A percentile compares a stretch with the other conserved stretches of the same genome.
Evolutionary conservation across 257 asterid species (phyloP).

Genomic region (Orobanche coerulescens): DNA sequence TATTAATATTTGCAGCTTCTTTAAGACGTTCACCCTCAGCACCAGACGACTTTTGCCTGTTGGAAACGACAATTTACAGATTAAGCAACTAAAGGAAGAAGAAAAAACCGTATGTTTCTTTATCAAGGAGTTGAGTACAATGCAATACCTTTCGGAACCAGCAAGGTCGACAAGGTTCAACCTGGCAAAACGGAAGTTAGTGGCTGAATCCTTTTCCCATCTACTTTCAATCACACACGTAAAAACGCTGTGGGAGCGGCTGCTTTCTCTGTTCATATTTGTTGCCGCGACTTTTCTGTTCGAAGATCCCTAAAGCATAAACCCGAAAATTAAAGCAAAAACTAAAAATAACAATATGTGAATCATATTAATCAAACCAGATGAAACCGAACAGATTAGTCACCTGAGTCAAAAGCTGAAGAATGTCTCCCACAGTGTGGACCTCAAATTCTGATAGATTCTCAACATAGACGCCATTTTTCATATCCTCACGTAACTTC

Average conservation of each 20-base stretch:
- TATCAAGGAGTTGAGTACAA: slow-evolving; percentile 3
- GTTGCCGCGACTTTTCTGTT: slow-evolving; percentile 93
- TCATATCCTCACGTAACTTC: slow-evolving; percentile 83
- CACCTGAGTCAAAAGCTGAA: slow-evolving; percentile 87
- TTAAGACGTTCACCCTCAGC: slow-evolving; percentile 98
- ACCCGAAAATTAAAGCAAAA: slow-evolving; percentile 17
- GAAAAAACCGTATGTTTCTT: neutral
- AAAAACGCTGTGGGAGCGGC: slow-evolving; percentile 96
- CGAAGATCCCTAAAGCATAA: slow-evolving; percentile 61
- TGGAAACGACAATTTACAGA: slow-evolving; percentile 16
- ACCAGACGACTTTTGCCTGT: slow-evolving; percentile 94
- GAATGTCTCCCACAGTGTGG: slow-evolving; percentile 78
- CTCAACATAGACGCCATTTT: slow-evolving; percentile 87
- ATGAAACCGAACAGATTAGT: neutral
- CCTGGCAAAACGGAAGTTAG: slow-evolving; percentile 87
- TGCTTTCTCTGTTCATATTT: slow-evolving; percentile 98
- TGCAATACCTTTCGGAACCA: slow-evolving; percentile 86
- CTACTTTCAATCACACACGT: slow-evolving; percentile 94
- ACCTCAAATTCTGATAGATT: slow-evolving; percentile 91
- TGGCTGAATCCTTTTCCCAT: slow-evolving; percentile 86
- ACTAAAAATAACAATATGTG: neutral
- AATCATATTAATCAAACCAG: slow-evolving; percentile 12
- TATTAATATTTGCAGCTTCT: slow-evolving; percentile 92
- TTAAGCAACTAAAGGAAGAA: neutral
- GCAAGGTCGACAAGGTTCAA: slow-evolving; percentile 98